A percentile compares a stretch with the other conserved stretches of the same genome.
phyloP scores from a whole-genome alignment of 1,139 yeast genomes.

The Diutina catenulata region DNA sequence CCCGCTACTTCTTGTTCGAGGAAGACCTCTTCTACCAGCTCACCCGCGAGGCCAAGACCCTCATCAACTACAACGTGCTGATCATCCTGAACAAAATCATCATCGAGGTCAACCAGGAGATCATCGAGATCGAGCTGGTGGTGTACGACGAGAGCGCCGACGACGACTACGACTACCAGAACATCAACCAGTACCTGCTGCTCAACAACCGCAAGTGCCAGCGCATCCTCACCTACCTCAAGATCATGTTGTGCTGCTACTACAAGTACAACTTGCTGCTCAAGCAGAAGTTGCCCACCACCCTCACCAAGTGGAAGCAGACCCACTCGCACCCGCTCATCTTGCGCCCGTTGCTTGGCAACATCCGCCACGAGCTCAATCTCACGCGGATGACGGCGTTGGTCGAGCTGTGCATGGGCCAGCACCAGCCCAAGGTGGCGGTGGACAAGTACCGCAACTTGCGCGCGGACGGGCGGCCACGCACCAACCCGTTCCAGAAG shows the following conservation, averaged over 20 bases:
- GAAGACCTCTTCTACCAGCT: constrained; percentile 70
- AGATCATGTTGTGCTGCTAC: constrained; percentile 50
- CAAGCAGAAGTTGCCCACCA: constrained; percentile 35
- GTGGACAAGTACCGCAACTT: constrained; percentile 19
- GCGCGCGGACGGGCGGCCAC: constrained; percentile 7
- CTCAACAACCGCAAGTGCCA: constrained; percentile 37
- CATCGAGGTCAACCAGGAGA: constrained; percentile 54
- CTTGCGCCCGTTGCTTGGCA: constrained; percentile 58
- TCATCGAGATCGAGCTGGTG: constrained; percentile 59
- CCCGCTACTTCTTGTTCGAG: constrained; percentile 70
- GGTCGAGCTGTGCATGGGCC: constrained; percentile 15
- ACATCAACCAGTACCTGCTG: constrained; percentile 20
- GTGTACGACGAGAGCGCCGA: constrained; percentile 34
- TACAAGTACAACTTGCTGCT: constrained; percentile 39
- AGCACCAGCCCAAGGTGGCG: constrained; percentile 11
- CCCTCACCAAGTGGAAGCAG: constrained; percentile 41
- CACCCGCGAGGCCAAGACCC: constrained; percentile 59
- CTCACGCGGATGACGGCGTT: constrained; percentile 31
- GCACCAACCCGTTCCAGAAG: constrained; percentile 26
- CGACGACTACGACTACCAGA: constrained; percentile 25
- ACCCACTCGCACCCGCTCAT: constrained; percentile 37
- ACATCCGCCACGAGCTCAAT: constrained; percentile 49
- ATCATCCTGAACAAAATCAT: constrained; percentile 53
- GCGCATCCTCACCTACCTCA: constrained; percentile 38
- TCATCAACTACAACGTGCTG: constrained; percentile 63